Percentiles rank a stretch among this genome's conserved stretches.
phyloP scores from a whole-genome alignment of 2,329 filamentous ascomycete genomes.

The Hypoxylon sp. region DNA sequence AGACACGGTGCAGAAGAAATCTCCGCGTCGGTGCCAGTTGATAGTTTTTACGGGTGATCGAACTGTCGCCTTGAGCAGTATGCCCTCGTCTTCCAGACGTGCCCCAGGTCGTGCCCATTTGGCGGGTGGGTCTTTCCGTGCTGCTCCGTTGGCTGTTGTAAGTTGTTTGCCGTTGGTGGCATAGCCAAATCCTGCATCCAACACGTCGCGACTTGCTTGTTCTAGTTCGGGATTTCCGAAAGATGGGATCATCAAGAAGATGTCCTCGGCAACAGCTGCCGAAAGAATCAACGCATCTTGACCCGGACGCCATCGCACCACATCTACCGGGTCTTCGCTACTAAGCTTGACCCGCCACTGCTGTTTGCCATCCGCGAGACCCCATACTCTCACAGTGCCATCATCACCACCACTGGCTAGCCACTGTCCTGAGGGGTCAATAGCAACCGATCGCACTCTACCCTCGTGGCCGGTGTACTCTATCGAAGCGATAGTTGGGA shows the following conservation, averaged over 20 bases:
- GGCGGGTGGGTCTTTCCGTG: constrained; percentile 77
- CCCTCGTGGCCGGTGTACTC: constrained; percentile 90
- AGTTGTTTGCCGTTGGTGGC: constrained; percentile 73
- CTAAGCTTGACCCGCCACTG: constrained; percentile 85
- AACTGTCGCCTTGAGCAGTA: constrained; percentile 82
- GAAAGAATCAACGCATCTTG: constrained; percentile 83
- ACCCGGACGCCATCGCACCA: constrained; percentile 88
- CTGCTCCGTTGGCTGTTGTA: constrained; percentile 60
- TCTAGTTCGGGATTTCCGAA: constrained; percentile 77
- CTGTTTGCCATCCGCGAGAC: constrained; percentile 84
- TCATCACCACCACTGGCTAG: constrained; percentile 94
- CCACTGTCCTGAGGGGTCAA: constrained; percentile 87
- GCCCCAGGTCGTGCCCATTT: constrained; percentile 84
- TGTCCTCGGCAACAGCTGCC: constrained; percentile 82
- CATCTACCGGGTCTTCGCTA: constrained; percentile 80
- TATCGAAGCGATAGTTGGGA: constrained; percentile 88
- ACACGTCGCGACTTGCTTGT: constrained; percentile 74
- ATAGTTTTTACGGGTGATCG: constrained; percentile 85
- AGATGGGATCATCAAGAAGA: constrained; percentile 84
- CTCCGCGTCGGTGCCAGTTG: constrained; percentile 91
- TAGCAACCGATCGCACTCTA: constrained; percentile 81
- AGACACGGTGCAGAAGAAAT: constrained; percentile 93
- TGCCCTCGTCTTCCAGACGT: constrained; percentile 77
- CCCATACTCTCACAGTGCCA: constrained; percentile 90
- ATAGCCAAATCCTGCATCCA: constrained; percentile 94